phyloP scores from a whole-genome alignment of 139 green algal genomes.

The Closterium sp. region DNA sequence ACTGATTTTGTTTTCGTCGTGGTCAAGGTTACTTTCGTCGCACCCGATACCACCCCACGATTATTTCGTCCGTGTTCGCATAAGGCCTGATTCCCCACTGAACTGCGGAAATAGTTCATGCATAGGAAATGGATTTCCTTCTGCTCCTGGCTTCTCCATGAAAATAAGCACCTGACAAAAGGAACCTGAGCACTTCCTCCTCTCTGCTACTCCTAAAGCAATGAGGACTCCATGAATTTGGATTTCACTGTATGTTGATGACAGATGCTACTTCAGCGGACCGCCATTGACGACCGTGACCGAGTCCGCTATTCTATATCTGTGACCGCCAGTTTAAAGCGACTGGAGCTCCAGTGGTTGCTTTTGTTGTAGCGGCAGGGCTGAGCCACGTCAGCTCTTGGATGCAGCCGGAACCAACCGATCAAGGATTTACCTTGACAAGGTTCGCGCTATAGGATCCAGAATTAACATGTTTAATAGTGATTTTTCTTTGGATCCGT shows the following conservation, averaged over 20 bases:
- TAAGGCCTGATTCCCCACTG: too few species aligned
- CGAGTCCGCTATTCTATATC: neutral
- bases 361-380: neutral
- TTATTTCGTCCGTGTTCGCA: neutral
- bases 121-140: too few species aligned
- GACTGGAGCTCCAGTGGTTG: neutral
- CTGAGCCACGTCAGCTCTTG: neutral
- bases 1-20: neutral
- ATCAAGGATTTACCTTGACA: neutral
- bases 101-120: too few species aligned
- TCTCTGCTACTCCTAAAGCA: too few species aligned
- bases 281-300: neutral
- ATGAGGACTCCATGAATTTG: too few species aligned
- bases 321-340: neutral
- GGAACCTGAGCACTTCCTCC: neutral
- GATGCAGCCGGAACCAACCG: neutral
- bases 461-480: too few species aligned
- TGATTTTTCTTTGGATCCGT: too few species aligned
- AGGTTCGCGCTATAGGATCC: too few species aligned
- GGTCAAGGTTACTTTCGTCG: neutral
- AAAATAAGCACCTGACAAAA: too few species aligned
- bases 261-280: neutral
- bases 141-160: too few species aligned
- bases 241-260: neutral
- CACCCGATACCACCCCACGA: neutral